Evolutionary conservation across 1,284 basidiomycete genomes (phyloP), one percentile per base, ranked within the genome.

Genomic region (Amylostereum areolatum): DNA sequence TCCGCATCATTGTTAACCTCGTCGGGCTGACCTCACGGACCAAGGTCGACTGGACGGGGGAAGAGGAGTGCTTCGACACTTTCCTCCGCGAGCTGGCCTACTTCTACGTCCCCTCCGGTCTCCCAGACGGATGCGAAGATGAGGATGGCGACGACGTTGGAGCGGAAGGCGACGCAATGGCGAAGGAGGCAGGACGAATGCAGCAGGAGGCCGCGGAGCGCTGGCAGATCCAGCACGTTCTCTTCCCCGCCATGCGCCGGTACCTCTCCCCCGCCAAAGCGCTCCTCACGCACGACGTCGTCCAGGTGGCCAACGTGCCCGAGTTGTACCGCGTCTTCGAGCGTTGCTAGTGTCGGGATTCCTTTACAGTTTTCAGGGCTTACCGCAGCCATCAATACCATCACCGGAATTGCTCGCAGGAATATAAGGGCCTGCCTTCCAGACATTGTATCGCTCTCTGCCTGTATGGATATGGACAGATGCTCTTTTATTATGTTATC

Each of bases 241-340:
- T 97, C 28, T 95, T 95, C 62, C 92, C 92, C 1, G 80, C 84
- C 0, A 81, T 92, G 68, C 77, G 89, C 52, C 77, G 81, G 40
- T 88, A 94, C 62, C 69, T 94, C 12, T 63, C 71, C 2, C 73
- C 91, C 24, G 86, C 91, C 0, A 85, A 80, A 57, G 75, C 75
- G 18, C 62, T 92, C 49, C 66, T 92, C 34, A 84, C 86, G 54
- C 69, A 74, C 6, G 89, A 92, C 60, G 81, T 96, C 3, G 80
- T 90, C 5, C 89, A 94, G 66, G 80, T 94, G 18, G 93, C 94
- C 4, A 88, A 82, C 64, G 66, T 96, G 46, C 92, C 92, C 3
- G 90, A 92, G 56, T 68, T 97, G 54, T 97, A 95, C 65, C 84
- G 86, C 52, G 87, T 96, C 1, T 97, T 96, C 60, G 92, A 95